Percentiles rank a stretch among this genome's conserved stretches.
Evolutionary conservation across 495 filamentous ascomycete genomes (phyloP).

Genomic region (Parathielavia hyrcaniae): DNA sequence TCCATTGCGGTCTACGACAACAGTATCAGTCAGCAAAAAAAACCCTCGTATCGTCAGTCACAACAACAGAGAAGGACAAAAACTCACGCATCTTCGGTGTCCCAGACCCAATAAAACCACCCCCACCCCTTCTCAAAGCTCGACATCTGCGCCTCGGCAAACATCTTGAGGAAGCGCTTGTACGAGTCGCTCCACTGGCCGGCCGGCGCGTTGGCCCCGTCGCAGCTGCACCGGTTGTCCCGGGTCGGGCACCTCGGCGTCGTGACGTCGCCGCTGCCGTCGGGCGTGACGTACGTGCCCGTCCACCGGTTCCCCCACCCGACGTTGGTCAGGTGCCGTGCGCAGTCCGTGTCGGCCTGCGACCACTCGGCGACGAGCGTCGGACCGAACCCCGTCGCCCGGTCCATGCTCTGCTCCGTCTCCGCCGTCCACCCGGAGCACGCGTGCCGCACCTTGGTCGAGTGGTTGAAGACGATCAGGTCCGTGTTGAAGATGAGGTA

Average conservation of each 20-base stretch:
- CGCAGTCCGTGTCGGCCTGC: constrained; percentile 96
- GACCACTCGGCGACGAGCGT: constrained; percentile 98
- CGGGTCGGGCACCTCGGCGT: constrained; percentile 65
- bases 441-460: constrained; percentile 71
- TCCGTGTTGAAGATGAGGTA: constrained; percentile 82
- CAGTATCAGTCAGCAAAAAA: constrained; percentile 40
- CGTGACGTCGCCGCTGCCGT: constrained; percentile 48
- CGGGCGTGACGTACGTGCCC: constrained; percentile 60
- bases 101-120: constrained; percentile 95
- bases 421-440: constrained; percentile 82
- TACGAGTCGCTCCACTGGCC: constrained; percentile 63
- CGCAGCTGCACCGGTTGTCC: constrained; percentile 62
- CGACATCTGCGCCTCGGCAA: constrained; percentile 92
- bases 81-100: constrained; percentile 42
- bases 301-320: constrained; percentile 85
- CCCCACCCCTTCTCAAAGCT: constrained; percentile 87
- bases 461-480: constrained; percentile 67
- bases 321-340: constrained; percentile 81
- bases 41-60: not conserved
- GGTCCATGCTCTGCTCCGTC: constrained; percentile 61
- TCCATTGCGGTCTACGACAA: constrained; percentile 73
- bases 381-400: constrained; percentile 78
- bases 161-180: constrained; percentile 78
- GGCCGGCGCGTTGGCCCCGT: constrained; percentile 65
- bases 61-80: not conserved